Evolutionary conservation across 768 basidiomycete species (phyloP), one percentile per base, ranked within the genome.

Genomic region (Xerocomellus dryophilus): DNA sequence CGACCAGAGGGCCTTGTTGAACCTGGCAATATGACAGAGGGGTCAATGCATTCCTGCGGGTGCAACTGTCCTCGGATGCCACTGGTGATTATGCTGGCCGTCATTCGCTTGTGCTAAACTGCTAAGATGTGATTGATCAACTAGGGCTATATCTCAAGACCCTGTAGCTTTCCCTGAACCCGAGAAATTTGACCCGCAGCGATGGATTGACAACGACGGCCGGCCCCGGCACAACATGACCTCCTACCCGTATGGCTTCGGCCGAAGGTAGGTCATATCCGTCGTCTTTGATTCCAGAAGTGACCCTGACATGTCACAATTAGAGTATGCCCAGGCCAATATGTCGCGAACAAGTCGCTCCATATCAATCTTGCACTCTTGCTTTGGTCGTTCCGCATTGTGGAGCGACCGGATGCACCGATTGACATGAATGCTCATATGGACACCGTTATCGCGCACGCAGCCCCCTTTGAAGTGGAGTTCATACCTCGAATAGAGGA

Each of bases 381-480:
- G 7, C 74, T 83, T 18, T 86, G 84, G 83, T 78, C 84, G 0
- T 86, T 87, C 71, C 74, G 65, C 0, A 73, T 88, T 21, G 68
- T 67, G 5, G 59, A 76, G 25, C 78, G 83, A 54, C 74, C 78
- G 0, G 59, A 68, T 3, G 67, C 71, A 3, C 81, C 82, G 0
- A 84, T 88, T 53, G 80, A 88, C 63, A 71, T 73, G 6, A 65
- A 79, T 35, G 81, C 74, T 0, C 82, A 83, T 61, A 80, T 78
- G 4, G 80, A 84, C 57, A 76, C 73, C 3, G 75, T 81, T 7
- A 80, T 84, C 60, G 71, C 78, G 0, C 81, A 81, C 45, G 82
- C 85, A 0, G 58, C 74, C 40, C 82, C 81, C 3, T 88, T 86
- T 62, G 73, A 75, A 4, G 81, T 80, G 2, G 60, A 67, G 1